Percentiles rank a stretch among this genome's conserved stretches.
Conservation (phyloP, 1,284 basidiomycete genomes). For the Polyporus tsugae region DNA sequence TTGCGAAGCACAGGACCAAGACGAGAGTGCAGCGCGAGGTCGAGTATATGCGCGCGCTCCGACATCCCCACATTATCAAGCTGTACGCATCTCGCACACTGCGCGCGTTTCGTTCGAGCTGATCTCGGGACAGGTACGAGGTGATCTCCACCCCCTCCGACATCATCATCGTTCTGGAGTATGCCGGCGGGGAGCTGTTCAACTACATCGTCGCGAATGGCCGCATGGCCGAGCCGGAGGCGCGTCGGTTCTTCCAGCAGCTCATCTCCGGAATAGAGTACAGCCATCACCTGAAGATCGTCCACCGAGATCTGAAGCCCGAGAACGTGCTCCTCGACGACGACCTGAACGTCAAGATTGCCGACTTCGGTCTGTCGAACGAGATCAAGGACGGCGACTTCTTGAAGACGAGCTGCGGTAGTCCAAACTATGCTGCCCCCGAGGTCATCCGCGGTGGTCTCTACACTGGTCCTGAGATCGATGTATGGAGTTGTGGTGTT, state of each 20-base stretch:
- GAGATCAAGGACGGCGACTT: constrained; percentile 96
- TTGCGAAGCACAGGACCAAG: constrained; percentile 91
- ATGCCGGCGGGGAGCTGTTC: constrained; percentile 92
- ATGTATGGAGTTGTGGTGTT: constrained; percentile 97
- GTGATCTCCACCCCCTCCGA: constrained; percentile 93
- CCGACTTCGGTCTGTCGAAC: constrained; percentile 94
- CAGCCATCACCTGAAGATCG: constrained; percentile 93
- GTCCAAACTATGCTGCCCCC: constrained; percentile 96
- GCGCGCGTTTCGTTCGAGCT: constrained; percentile 10
- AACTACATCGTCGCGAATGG: constrained; percentile 94
- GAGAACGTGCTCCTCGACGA: constrained; percentile 88
- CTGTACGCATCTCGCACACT: constrained; percentile 62
- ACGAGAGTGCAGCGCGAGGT: constrained; percentile 94
- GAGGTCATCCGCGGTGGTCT: constrained; percentile 94
- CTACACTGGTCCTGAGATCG: constrained; percentile 95
- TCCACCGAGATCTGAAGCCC: constrained; percentile 95
- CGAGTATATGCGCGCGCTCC: constrained; percentile 91
- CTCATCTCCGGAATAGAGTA: constrained; percentile 97
- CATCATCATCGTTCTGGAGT: constrained; percentile 97
- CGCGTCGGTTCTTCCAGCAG: constrained; percentile 94
- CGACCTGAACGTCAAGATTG: constrained; percentile 91
- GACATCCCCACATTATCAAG: constrained; percentile 97
- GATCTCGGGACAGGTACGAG: constrained; percentile 76
- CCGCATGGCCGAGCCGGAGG: constrained; percentile 85
- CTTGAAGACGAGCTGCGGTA: constrained; percentile 93